A percentile compares a stretch with the other conserved stretches of the same genome.
phyloP scores from a whole-genome alignment of 1,284 basidiomycete genomes.

The Leccinum solheimii region DNA sequence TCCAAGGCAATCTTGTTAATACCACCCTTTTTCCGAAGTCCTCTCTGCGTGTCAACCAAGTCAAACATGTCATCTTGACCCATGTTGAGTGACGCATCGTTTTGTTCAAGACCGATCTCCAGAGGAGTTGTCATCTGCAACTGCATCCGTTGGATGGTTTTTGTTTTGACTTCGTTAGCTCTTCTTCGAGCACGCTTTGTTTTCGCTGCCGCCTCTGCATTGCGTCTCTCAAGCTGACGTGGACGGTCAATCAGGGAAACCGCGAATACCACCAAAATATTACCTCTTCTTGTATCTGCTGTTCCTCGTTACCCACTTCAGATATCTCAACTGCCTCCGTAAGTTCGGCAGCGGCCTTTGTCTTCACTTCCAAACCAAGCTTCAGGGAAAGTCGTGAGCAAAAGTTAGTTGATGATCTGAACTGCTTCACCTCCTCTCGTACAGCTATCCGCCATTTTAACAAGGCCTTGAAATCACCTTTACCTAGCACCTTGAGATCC shows the following conservation, averaged over 20 bases:
- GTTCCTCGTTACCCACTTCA: conserved; percentile 82
- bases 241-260: conserved; percentile 5
- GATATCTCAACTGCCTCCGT: conserved; percentile 77
- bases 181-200: conserved; percentile 83
- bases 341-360: conserved; percentile 66
- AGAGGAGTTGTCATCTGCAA: conserved; percentile 96
- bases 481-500: conserved; percentile 96
- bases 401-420: conserved; percentile 1
- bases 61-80: conserved; percentile 89
- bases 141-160: conserved; percentile 93
- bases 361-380: conserved; percentile 83
- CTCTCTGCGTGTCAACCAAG: conserved; percentile 60
- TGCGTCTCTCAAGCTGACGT: conserved; percentile 77
- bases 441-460: conserved; percentile 89
- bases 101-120: conserved; percentile 91
- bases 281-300: conserved; percentile 87
- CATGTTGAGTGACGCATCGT: conserved; percentile 65
- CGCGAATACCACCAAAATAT: background rate
- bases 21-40: conserved; percentile 45
- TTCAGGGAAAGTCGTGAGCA: conserved; percentile 31
- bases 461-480: conserved; percentile 93
- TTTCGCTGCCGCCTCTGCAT: conserved; percentile 73
- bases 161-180: conserved; percentile 87
- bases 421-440: conserved; percentile 69
- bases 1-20: conserved; percentile 50